Percentiles rank a stretch among this genome's conserved stretches.
These are phyloP conservation scores for Rosellinia necatrix DNA, from an alignment of 2,329 filamentous ascomycete species.

Conservation along the genomic window DNA sequence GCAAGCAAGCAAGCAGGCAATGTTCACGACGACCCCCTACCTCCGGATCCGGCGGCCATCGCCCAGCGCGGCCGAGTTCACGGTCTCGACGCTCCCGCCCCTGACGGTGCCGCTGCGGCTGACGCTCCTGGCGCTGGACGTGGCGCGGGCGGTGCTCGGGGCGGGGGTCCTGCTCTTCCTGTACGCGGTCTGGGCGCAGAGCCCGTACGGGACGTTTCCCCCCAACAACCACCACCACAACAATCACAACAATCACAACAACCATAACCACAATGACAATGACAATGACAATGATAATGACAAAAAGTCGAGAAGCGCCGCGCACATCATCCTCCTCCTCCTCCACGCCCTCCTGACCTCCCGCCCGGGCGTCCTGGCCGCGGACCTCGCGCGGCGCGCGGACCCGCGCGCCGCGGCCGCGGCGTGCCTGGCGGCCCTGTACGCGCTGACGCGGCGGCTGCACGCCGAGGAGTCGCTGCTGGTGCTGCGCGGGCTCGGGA, in stretches of 20 bases:
- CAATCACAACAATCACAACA: too few species aligned
- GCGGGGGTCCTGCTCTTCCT: slow-evolving; percentile 53
- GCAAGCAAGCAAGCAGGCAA: background rate
- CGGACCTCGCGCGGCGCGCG: slow-evolving; percentile 42
- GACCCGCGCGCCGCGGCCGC: slow-evolving; percentile 47
- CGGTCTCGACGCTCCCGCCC: slow-evolving; percentile 77
- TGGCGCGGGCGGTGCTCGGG: slow-evolving; percentile 49
- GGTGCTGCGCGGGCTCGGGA: slow-evolving; percentile 84
- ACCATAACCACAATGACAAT: too few species aligned
- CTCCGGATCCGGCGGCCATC: slow-evolving; percentile 72
- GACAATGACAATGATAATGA: too few species aligned
- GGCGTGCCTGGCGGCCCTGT: slow-evolving; percentile 45
- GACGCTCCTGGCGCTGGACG: slow-evolving; percentile 49
- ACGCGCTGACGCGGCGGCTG: slow-evolving; percentile 51
- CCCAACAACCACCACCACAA: background rate
- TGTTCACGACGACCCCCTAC: slow-evolving; percentile 66
- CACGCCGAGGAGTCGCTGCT: slow-evolving; percentile 80
- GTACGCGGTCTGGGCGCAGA: slow-evolving; percentile 50
- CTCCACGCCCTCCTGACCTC: slow-evolving; percentile 31
- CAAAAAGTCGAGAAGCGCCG: too few species aligned
- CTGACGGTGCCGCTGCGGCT: slow-evolving; percentile 53
- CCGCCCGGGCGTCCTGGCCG: slow-evolving; percentile 40
- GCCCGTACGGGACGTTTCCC: slow-evolving; percentile 16
- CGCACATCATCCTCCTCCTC: slow-evolving; percentile 10
- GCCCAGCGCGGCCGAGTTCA: slow-evolving; percentile 89